Percentiles rank a stretch among this genome's conserved stretches.
Evolutionary conservation across 257 asterid species (phyloP).

Genomic region (Scutellaria minor): DNA sequence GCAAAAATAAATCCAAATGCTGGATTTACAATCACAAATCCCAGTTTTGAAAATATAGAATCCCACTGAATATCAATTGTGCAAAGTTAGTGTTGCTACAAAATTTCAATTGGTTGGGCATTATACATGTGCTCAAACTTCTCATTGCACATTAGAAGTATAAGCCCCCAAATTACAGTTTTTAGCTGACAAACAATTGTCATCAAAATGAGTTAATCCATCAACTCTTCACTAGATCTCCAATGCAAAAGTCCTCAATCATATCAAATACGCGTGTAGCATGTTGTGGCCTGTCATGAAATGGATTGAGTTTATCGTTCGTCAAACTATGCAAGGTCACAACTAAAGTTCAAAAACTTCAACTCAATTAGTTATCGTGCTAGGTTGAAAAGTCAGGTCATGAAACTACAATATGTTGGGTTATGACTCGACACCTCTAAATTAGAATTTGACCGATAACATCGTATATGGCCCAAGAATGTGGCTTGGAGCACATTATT

Average conservation of each 20-base stretch:
- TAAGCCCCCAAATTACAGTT: constrained; percentile 1
- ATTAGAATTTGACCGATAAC: no score
- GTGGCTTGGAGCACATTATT: no score
- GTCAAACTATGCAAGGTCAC: constrained; percentile 8
- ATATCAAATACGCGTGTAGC: constrained; percentile 89
- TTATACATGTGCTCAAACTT: not conserved
- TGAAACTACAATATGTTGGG: no score
- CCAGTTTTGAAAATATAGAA: no score
- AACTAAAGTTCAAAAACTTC: not conserved
- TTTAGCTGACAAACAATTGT: not conserved
- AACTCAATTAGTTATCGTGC: no score
- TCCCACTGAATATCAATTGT: not conserved
- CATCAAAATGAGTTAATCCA: constrained; percentile 6
- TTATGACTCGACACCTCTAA: no score
- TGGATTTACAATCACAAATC: not conserved
- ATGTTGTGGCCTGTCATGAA: constrained; percentile 83
- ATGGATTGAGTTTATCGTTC: constrained; percentile 10
- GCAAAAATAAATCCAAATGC: not conserved
- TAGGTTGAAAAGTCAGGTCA: no score
- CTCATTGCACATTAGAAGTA: not conserved
- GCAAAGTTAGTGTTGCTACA: constrained; percentile 17
- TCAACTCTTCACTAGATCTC: constrained; percentile 52
- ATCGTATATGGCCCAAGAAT: no score
- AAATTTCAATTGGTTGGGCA: constrained; percentile 1
- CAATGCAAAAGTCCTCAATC: constrained; percentile 84